Evolutionary conservation across 2,329 filamentous ascomycete genomes (phyloP), one percentile per base, ranked within the genome.

Genomic region (Pseudogymnoascus sp.): DNA sequence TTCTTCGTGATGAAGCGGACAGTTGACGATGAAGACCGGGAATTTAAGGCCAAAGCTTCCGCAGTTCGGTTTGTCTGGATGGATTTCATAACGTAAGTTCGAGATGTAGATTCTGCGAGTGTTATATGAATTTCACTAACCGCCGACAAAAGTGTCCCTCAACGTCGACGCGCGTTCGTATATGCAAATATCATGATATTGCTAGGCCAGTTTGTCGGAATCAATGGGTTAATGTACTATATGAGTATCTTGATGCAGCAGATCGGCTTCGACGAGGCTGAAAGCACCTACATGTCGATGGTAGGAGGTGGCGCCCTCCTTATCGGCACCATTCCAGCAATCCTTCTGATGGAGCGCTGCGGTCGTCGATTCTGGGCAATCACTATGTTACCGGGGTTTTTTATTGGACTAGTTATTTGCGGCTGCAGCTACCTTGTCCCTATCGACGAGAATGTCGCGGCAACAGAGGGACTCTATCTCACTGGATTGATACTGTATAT

Each of bases 351-450:
- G 87, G 88, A 91, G 70, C 82, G 79, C 3, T 90, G 85, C 60
- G 87, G 87, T 10, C 85, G 88, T 31, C 85, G 87, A 5, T 90
- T 90, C 80, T 90, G 87, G 88, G 88, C 87, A 38, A 88, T 86
- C 65, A 80, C 80, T 4, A 90, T 88, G 83, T 77, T 91, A 44
- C 87, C 87, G 0, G 85, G 86, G 0, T 90, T 90, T 79, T 88
- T 90, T 69, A 72, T 90, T 56, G 87, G 87, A 13, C 78, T 90
- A 0, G 74, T 89, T 10, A 77, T 90, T 24, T 86, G 90, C 65
- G 88, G 87, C 5, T 75, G 80, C 16, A 84, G 81, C 50, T 89
- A 89, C 74, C 80, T 82, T 16, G 77, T 87, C 47, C 70, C 77
- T 8, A 69, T 78, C 4, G 77, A 75, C 0, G 11, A 37, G 13